phyloP scores from a whole-genome alignment of 345 rosid species.

The Dipteronia dyeriana region DNA sequence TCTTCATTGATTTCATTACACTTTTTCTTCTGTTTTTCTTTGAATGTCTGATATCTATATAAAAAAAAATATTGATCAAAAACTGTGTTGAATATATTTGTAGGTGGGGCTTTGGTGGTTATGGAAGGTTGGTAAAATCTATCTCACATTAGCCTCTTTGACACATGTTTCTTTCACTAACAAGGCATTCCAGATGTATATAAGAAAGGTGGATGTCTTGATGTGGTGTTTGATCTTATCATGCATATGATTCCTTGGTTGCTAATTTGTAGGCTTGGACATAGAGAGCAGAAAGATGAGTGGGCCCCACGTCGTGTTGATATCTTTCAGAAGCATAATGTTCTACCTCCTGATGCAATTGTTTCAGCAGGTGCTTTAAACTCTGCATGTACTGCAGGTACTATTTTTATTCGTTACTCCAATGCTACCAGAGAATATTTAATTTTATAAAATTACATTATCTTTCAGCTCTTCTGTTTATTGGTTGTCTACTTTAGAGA shows the following conservation, averaged over 20 bases:
- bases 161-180: not conserved
- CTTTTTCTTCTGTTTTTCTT: conserved; percentile 13
- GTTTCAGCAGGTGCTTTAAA: conserved; percentile 82
- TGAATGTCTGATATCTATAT: conserved; percentile 1
- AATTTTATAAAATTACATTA: not conserved
- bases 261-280: conserved; percentile 75
- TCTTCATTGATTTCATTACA: not conserved
- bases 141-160: conserved; percentile 5
- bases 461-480: not conserved
- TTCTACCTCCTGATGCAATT: conserved; percentile 75
- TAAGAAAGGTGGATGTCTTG: not conserved
- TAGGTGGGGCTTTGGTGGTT: conserved; percentile 99
- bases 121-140: conserved; percentile 79
- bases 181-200: not conserved
- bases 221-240: not conserved
- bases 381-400: conserved; percentile 98
- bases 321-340: conserved; percentile 68
- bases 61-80: conserved; percentile 18
- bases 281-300: conserved; percentile 98
- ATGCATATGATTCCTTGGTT: conserved; percentile 21
- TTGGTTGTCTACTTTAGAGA: conserved; percentile 2
- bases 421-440: not conserved
- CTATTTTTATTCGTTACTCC: conserved; percentile 11
- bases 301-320: conserved; percentile 95
- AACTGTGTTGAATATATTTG: conserved; percentile 26